Evolutionary conservation across 306 rosid species (phyloP).

Genomic region (Luffa aegyptiaca): DNA sequence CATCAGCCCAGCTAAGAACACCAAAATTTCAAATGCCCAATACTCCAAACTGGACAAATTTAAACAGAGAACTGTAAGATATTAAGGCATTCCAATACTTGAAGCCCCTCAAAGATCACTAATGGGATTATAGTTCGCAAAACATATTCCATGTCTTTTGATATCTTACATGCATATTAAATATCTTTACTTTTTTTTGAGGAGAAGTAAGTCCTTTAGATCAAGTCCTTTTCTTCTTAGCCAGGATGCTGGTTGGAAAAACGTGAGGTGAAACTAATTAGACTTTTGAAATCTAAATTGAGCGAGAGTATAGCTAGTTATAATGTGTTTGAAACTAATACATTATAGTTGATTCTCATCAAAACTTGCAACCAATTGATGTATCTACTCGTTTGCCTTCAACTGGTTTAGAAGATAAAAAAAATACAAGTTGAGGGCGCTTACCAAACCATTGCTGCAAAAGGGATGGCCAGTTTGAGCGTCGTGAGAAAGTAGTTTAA

Average conservation of each 20-base stretch:
- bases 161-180: background rate
- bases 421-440: constrained; percentile 1
- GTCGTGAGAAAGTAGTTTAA: constrained; percentile 27
- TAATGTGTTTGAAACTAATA: too few relatives aligned
- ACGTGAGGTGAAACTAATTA: too few relatives aligned
- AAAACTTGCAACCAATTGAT: background rate
- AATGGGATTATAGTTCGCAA: background rate
- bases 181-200: background rate
- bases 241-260: too few relatives aligned
- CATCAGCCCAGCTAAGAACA: constrained; percentile 63
- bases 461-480: constrained; percentile 61
- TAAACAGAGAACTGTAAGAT: background rate
- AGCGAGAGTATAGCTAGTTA: too few relatives aligned
- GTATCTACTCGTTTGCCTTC: too few relatives aligned
- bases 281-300: too few relatives aligned
- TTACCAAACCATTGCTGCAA: constrained; percentile 73
- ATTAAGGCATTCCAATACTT: background rate
- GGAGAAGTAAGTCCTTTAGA: background rate
- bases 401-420: background rate
- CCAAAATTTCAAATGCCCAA: constrained; percentile 81
- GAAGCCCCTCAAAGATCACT: background rate
- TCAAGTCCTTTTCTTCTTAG: too few relatives aligned
- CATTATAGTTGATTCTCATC: too few relatives aligned
- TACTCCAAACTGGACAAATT: constrained; percentile 59
- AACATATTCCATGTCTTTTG: background rate